phyloP scores from a whole-genome alignment of 257 asterid genomes.

The Agastache rugosa region DNA sequence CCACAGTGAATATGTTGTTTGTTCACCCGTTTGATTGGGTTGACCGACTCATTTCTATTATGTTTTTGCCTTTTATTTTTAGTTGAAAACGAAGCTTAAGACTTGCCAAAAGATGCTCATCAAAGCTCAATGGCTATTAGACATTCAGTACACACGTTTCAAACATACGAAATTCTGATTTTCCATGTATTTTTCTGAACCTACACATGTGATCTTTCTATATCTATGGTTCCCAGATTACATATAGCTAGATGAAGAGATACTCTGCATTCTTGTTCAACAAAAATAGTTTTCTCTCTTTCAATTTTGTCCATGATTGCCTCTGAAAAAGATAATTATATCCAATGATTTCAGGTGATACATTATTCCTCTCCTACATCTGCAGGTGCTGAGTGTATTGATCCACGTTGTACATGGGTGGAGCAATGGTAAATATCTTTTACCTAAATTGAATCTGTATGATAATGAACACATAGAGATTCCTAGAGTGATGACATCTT shows the following conservation, averaged over 20 bases:
- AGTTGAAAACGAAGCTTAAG: not conserved
- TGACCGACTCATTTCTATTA: not conserved
- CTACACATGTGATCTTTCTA: not conserved
- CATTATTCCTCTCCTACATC: conserved; percentile 82
- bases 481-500: conserved; percentile 9
- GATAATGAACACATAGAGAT: conserved; percentile 19
- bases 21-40: not conserved
- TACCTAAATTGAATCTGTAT: conserved; percentile 16
- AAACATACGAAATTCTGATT: not conserved
- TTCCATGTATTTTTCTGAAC: conserved; percentile 20
- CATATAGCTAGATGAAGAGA: conserved; percentile 20
- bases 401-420: conserved; percentile 90
- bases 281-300: conserved; percentile 17
- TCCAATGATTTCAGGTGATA: conserved; percentile 72
- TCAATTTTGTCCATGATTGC: conserved; percentile 26
- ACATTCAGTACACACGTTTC: not conserved
- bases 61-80: not conserved
- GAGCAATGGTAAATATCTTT: conserved; percentile 79
- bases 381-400: conserved; percentile 98
- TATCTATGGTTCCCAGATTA: not conserved
- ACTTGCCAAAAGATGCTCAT: no score
- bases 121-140: not conserved
- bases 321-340: conserved; percentile 36
- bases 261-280: conserved; percentile 18
- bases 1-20: not conserved